phyloP scores from a whole-genome alignment of 495 filamentous ascomycete genomes.

The Tuber brumale region DNA sequence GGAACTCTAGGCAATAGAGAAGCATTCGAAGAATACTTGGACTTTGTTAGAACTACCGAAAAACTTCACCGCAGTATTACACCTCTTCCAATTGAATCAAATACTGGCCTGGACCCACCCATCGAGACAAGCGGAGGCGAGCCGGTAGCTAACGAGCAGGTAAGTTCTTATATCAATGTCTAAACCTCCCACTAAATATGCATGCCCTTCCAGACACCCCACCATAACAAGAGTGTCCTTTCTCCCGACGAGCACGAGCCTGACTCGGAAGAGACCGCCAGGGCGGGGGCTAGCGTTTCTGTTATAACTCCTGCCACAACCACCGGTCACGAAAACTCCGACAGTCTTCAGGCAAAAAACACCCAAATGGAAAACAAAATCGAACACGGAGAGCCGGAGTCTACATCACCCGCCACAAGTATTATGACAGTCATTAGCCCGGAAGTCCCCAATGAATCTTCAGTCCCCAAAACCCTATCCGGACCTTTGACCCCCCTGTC shows the following conservation, averaged over 20 bases:
- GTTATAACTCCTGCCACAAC: background rate
- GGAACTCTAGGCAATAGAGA: constrained; percentile 6
- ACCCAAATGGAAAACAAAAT: background rate
- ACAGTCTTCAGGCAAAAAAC: background rate
- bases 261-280: background rate
- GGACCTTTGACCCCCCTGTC: background rate
- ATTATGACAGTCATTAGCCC: background rate
- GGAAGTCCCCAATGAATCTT: background rate
- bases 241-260: background rate
- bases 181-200: background rate
- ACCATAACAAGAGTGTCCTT: background rate
- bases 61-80: background rate
- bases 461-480: background rate
- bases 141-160: background rate
- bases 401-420: background rate
- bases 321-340: background rate
- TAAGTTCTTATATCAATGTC: background rate
- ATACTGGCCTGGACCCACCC: background rate
- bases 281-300: background rate
- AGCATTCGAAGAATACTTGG: background rate
- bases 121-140: background rate
- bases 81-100: background rate
- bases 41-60: background rate
- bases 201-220: background rate
- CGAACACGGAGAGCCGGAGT: background rate